phyloP scores from a whole-genome alignment of 306 rosid genomes.

The Crataegus laevigata region DNA sequence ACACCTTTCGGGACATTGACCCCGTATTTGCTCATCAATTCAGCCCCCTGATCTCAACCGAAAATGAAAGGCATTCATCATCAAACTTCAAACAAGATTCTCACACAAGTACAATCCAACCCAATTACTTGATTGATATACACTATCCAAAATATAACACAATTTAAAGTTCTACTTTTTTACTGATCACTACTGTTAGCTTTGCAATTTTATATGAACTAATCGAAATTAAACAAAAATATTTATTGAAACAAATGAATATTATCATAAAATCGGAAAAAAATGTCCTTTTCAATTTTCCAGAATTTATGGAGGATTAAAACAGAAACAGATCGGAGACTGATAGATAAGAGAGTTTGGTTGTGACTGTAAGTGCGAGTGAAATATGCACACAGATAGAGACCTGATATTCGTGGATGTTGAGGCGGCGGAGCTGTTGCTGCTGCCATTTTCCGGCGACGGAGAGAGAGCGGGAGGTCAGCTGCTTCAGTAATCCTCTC shows the following conservation, averaged over 20 bases:
- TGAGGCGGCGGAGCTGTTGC: constrained; percentile 98
- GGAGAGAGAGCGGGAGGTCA: constrained; percentile 83
- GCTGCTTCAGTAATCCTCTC: constrained; percentile 69
- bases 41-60: constrained; percentile 67
- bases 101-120: background rate
- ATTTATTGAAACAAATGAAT: background rate
- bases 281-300: background rate
- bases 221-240: background rate
- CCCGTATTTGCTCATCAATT: constrained; percentile 84
- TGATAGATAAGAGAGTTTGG: background rate
- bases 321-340: background rate
- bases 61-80: background rate
- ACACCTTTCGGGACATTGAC: constrained; percentile 63
- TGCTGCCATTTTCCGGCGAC: constrained; percentile 91
- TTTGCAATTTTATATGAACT: background rate
- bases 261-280: background rate
- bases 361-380: background rate
- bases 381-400: background rate
- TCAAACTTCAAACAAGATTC: background rate
- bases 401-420: constrained; percentile 97
- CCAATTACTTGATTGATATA: background rate
- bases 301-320: background rate
- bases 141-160: background rate
- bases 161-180: background rate
- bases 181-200: background rate